Conservation (phyloP, 1,284 basidiomycete genomes). For the Leucoagaricus sp. region DNA sequence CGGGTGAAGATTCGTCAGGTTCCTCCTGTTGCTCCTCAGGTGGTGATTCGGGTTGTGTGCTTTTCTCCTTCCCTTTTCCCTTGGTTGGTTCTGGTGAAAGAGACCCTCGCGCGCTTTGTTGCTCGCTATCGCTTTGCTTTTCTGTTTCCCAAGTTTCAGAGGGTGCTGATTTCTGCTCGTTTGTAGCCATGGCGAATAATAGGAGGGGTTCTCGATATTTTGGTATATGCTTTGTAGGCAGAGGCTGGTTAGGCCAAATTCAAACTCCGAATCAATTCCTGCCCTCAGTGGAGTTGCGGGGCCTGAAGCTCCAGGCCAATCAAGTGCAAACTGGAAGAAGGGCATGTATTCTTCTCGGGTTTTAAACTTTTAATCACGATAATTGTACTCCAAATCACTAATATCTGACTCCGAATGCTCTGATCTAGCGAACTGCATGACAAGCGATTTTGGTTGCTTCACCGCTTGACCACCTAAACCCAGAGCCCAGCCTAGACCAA, state of each 20-base stretch:
- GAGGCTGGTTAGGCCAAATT: not conserved
- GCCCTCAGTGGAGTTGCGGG: too few species aligned
- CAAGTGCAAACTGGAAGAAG: too few species aligned
- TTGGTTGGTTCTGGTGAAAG: constrained; percentile 5
- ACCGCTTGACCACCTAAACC: constrained; percentile 6
- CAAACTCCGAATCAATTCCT: not conserved
- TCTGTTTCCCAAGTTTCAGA: too few species aligned
- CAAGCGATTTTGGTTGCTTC: constrained; percentile 2
- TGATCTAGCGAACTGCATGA: constrained; percentile 10
- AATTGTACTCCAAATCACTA: not conserved
- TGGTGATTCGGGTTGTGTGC: constrained; percentile 8
- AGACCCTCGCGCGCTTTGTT: not conserved
- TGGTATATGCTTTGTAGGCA: too few species aligned
- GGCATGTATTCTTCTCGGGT: too few species aligned
- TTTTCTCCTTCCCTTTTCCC: constrained; percentile 14
- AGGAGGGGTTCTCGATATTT: not conserved
- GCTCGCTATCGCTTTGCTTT: not conserved
- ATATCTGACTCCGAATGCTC: not conserved
- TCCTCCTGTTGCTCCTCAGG: constrained; percentile 4
- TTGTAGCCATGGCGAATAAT: not conserved
- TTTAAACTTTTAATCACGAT: not conserved
- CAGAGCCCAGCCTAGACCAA: constrained; percentile 18
- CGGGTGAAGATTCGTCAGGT: constrained; percentile 4
- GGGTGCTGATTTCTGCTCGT: not conserved
- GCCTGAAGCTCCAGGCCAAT: too few species aligned